Evolutionary conservation across 2,329 filamentous ascomycete species (phyloP).

Genomic region (Microdochium trichocladiopsis): DNA sequence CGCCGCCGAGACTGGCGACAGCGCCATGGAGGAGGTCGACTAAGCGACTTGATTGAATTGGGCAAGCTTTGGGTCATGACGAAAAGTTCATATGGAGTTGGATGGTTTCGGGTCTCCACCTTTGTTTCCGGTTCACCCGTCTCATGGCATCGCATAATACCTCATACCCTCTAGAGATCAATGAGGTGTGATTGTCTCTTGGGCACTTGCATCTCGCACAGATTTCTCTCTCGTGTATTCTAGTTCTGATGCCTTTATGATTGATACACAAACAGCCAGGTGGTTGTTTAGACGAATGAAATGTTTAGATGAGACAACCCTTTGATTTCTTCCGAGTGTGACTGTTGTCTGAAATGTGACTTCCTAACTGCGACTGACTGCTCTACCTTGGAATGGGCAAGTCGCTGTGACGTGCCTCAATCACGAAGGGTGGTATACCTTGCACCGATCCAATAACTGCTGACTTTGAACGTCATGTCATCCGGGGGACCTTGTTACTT

Average conservation of each 20-base stretch:
- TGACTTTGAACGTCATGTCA: no score
- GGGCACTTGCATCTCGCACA: not conserved
- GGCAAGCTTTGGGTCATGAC: slow-evolving; percentile 11
- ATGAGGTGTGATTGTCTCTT: not conserved
- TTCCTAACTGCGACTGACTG: not conserved
- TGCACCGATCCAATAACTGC: no score
- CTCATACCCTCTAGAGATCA: slow-evolving; percentile 18
- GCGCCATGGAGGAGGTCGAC: slow-evolving; percentile 99
- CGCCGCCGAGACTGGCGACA: slow-evolving; percentile 68
- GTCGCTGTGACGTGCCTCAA: no score
- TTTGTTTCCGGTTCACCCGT: slow-evolving; percentile 6
- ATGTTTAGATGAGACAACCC: not conserved
- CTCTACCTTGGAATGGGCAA: no score
- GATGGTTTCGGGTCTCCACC: slow-evolving; percentile 27
- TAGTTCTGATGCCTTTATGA: not conserved
- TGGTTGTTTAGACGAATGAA: not conserved
- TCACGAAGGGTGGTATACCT: no score
- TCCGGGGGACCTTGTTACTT: no score
- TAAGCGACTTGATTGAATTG: slow-evolving; percentile 42
- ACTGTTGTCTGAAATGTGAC: not conserved
- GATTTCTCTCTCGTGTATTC: not conserved
- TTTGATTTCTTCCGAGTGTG: no score
- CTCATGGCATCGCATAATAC: slow-evolving; percentile 13
- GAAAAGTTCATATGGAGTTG: slow-evolving; percentile 33
- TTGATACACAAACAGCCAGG: not conserved